Evolutionary conservation across 768 basidiomycete genomes (phyloP).

Genomic region (Suillus subaureus): DNA sequence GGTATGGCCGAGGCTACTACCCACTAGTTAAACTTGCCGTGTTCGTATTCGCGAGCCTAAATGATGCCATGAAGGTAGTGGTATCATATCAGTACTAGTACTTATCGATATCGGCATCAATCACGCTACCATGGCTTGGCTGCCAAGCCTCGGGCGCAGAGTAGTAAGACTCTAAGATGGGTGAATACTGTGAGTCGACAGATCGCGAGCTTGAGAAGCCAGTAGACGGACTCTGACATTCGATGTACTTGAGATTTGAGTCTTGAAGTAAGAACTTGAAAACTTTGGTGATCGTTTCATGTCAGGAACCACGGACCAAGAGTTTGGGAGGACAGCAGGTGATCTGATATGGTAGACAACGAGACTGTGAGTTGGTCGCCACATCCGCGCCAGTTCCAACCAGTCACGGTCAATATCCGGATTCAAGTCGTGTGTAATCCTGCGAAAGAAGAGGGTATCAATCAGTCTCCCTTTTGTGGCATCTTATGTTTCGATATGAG

Average conservation of each 20-base stretch:
- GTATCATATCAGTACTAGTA: neutral
- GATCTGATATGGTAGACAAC: neutral
- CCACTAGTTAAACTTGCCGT: neutral
- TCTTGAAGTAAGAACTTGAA: too few relatives aligned
- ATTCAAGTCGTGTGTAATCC: neutral
- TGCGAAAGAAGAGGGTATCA: neutral
- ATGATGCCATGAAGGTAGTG: neutral
- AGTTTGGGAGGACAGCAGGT: neutral
- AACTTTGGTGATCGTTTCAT: neutral
- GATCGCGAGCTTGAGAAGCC: neutral
- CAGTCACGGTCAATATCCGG: too few relatives aligned
- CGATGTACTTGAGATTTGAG: neutral
- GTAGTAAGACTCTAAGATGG: neutral
- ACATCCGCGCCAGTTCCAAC: neutral
- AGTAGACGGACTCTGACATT: neutral
- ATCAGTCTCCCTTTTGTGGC: neutral
- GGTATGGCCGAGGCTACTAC: neutral
- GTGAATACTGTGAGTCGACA: too few relatives aligned
- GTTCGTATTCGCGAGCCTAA: neutral
- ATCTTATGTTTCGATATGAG: neutral
- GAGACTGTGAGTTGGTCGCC: neutral
- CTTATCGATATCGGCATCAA: neutral
- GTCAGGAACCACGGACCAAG: neutral
- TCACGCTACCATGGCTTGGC: neutral
- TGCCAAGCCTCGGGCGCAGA: neutral